phyloP scores from a whole-genome alignment of 2,329 filamentous ascomycete genomes.

The Claviceps spartinae region DNA sequence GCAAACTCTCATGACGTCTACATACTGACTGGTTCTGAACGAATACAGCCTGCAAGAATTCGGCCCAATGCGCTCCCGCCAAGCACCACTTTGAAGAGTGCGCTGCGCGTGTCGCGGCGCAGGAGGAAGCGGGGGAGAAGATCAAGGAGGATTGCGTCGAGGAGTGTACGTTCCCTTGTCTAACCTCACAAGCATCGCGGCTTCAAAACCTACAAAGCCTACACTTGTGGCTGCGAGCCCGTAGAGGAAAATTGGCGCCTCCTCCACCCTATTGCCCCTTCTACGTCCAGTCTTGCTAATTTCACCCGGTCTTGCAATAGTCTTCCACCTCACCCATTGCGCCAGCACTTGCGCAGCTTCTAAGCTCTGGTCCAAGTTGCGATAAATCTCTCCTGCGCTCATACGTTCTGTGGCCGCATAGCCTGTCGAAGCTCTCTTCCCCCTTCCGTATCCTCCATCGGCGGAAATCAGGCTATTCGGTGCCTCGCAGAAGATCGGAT shows the following conservation, averaged over 20 bases:
- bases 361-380: conserved; percentile 86
- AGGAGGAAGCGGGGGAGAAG: conserved; percentile 54
- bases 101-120: conserved; percentile 67
- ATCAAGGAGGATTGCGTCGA: conserved; percentile 93
- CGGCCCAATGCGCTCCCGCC: conserved; percentile 66
- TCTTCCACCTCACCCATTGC: conserved; percentile 94
- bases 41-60: conserved; percentile 71
- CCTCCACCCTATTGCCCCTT: not conserved
- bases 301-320: conserved; percentile 38
- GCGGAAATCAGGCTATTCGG: not conserved
- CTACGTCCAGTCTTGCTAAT: not conserved
- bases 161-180: conserved; percentile 66
- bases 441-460: not conserved
- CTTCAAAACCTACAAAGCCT: not conserved
- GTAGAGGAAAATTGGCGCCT: not conserved
- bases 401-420: not conserved
- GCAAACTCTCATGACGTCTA: not conserved
- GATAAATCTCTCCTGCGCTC: conserved; percentile 43
- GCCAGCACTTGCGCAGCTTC: conserved; percentile 84
- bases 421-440: not conserved
- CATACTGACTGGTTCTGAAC: conserved; percentile 10
- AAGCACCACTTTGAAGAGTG: conserved; percentile 99
- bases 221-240: not conserved
- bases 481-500: not conserved
- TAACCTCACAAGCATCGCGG: not conserved